Conservation (phyloP, 345 rosid species). For the Acer yangbiense region DNA sequence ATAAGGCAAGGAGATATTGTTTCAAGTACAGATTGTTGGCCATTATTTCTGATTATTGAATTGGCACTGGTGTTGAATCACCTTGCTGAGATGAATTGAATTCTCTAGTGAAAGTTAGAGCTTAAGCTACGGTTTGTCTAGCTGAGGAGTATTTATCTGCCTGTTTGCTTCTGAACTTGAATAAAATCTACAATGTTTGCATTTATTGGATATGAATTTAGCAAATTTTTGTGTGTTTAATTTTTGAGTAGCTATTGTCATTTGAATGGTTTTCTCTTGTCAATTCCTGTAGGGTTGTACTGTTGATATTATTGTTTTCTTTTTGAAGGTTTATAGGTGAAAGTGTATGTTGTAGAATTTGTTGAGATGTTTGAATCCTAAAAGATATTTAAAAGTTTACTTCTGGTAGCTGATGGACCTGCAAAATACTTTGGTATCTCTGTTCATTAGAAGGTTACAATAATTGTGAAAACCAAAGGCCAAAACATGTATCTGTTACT, state of each 20-base stretch:
- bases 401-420: neutral
- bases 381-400: neutral
- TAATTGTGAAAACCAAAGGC: neutral
- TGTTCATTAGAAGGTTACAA: neutral
- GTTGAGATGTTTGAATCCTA: neutral
- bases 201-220: neutral
- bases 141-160: neutral
- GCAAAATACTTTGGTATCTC: neutral
- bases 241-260: neutral
- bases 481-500: neutral
- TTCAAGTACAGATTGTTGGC: neutral
- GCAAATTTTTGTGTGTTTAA: neutral
- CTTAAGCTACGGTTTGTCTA: neutral
- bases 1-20: neutral
- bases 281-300: neutral
- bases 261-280: neutral
- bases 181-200: neutral
- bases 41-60: neutral
- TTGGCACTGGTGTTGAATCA: neutral
- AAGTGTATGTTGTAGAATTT: neutral
- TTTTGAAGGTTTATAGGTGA: slow-evolving; percentile 3
- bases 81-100: neutral
- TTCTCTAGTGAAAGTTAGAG: neutral
- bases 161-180: neutral
- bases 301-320: neutral